phyloP scores from a whole-genome alignment of 495 filamentous ascomycete species.

The Aspergillus baeticus region DNA sequence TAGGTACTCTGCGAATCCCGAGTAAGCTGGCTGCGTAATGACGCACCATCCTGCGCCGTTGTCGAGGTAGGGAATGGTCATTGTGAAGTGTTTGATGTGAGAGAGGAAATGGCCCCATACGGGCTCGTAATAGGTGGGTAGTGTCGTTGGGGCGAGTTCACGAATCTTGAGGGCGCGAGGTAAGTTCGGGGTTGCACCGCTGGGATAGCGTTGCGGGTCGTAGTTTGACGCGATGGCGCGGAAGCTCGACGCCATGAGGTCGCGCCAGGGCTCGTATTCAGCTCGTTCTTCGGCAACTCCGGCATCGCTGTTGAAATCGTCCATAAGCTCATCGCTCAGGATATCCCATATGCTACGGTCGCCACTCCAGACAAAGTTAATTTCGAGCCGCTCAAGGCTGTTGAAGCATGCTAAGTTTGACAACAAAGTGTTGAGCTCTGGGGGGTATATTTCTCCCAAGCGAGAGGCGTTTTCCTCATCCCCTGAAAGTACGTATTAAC shows the following conservation, averaged over 20 bases:
- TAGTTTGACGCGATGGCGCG: conserved; percentile 3
- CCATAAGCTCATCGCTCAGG: neutral
- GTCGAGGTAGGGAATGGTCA: neutral
- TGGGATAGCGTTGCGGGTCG: neutral
- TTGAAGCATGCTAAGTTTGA: neutral
- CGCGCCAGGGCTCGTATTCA: neutral
- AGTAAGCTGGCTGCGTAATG: neutral
- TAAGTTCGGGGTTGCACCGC: too few species aligned
- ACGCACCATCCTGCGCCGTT: neutral
- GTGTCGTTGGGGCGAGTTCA: neutral
- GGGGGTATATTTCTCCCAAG: neutral
- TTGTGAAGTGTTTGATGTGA: neutral
- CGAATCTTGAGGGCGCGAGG: neutral
- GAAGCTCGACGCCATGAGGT: conserved; percentile 1
- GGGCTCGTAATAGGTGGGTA: too few species aligned
- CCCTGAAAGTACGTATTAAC: neutral
- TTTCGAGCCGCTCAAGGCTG: neutral
- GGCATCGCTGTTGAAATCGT: neutral
- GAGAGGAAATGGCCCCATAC: neutral
- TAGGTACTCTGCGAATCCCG: neutral
- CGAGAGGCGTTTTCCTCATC: neutral
- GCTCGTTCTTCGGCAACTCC: neutral
- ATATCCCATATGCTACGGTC: too few species aligned
- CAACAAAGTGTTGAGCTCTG: neutral
- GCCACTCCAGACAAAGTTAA: neutral